These are phyloP conservation scores for Agapanthus africanus DNA, from an alignment of 106 monocot species.

Conservation along the genomic window DNA sequence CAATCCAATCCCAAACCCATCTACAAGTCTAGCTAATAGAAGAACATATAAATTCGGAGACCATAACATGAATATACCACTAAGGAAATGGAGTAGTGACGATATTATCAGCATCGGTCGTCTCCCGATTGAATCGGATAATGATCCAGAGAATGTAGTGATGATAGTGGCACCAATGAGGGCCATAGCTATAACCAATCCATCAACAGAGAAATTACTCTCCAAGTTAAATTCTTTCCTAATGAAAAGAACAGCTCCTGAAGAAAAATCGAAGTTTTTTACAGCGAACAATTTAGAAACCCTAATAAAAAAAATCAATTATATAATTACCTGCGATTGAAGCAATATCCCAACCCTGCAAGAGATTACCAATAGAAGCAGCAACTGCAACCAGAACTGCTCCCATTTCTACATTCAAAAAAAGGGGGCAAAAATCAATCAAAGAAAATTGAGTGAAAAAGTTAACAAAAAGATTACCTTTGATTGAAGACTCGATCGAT, in stretches of 20 bases:
- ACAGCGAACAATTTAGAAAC: too few species aligned
- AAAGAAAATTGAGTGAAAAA: too few species aligned
- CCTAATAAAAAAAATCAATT: background rate
- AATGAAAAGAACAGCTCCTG: constrained; percentile 33
- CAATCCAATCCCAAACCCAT: constrained; percentile 33
- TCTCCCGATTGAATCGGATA: constrained; percentile 21
- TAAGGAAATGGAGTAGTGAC: constrained; percentile 25
- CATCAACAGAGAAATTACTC: constrained; percentile 19
- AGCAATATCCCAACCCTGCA: constrained; percentile 51
- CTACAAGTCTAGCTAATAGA: constrained; percentile 23
- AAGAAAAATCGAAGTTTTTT: too few species aligned
- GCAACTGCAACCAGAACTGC: constrained; percentile 35
- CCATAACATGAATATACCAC: constrained; percentile 30
- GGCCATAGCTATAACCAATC: constrained; percentile 24
- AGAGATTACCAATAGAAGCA: constrained; percentile 32
- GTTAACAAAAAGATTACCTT: too few species aligned
- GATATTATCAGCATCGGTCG: constrained; percentile 26
- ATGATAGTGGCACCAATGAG: constrained; percentile 32
- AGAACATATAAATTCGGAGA: constrained; percentile 24
- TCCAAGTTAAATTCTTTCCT: constrained; percentile 32
- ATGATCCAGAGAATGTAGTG: constrained; percentile 25
- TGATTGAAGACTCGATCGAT: too few species aligned
- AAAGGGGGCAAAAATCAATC: too few species aligned
- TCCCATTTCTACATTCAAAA: too few species aligned
- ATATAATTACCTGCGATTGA: constrained; percentile 35